phyloP scores from a whole-genome alignment of 139 green algal genomes.

The Tetratostichococcus sp. region DNA sequence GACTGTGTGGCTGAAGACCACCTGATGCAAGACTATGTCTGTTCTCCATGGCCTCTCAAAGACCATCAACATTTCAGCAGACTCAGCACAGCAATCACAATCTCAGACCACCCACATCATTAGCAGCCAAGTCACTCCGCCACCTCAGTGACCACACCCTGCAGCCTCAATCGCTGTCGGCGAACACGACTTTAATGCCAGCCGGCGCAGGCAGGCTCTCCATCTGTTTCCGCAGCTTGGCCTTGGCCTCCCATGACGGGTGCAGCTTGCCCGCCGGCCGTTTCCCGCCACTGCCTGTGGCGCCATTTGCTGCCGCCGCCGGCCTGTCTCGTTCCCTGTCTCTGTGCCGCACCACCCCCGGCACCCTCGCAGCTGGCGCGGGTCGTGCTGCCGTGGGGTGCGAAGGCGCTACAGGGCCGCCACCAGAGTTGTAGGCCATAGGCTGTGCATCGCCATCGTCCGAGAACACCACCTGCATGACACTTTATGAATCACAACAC shows the following conservation, averaged over 20 bases:
- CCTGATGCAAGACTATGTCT: no score
- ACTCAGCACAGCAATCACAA: no score
- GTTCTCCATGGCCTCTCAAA: no score
- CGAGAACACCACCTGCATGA: not conserved
- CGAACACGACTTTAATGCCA: not conserved
- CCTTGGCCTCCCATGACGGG: not conserved
- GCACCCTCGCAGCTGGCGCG: not conserved
- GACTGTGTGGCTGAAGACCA: no score
- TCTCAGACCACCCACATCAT: no score
- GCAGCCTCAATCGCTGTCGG: not conserved
- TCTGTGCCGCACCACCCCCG: not conserved
- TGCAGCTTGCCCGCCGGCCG: not conserved
- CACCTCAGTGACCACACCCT: no score
- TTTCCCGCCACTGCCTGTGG: not conserved
- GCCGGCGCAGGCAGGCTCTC: not conserved
- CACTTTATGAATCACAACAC: no score
- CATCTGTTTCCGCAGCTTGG: constrained; percentile 1
- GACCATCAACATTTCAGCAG: no score
- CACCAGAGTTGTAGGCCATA: not conserved
- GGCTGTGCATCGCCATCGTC: not conserved
- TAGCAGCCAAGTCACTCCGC: no score
- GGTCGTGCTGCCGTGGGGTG: no score
- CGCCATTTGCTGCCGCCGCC: no score
- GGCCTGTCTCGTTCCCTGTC: not conserved
- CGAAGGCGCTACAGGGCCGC: no score